Base-by-base conservation (phyloP, 768 basidiomycete genomes). In the Butyriboletus loyo region DNA sequence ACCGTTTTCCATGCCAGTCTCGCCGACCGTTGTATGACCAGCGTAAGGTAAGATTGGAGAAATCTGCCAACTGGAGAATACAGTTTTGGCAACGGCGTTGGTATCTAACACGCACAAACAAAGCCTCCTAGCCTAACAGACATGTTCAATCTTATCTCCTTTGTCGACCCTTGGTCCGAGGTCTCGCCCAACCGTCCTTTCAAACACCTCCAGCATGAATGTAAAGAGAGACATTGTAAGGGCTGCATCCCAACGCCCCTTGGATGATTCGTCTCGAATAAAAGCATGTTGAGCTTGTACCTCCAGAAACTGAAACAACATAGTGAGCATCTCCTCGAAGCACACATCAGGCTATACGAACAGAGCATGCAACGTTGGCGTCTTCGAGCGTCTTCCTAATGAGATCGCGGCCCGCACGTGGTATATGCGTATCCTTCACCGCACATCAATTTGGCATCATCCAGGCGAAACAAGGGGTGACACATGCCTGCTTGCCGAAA, bases 201-300 rank as follows among this genome's bases (percentile, higher is more conserved):
- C 92, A 58, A 98, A 98, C 10, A 95, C 83, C 66, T 98, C 95
- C 78, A 98, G 77, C 91, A 97, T 89, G 69, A 87, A 89, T 1
- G 73, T 72, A 66, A 94, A 94, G 30, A 93, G 66, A 21, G 85
- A 86, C 45, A 82, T 77, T 0, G 90, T 92, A 46, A 98, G 73
- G 0, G 94, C 94, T 8, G 93, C 92, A 63, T 98, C 96, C 93
- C 93, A 98, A 49, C 96, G 81, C 2, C 92, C 95, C 68, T 97
- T 98, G 28, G 88, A 91, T 7, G 81, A 79, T 62, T 94, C 92
- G 66, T 96, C 94, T 6, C 95, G 85, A 55, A 98, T 87, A 71
- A 98, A 98, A 4, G 96, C 96, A 59, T 98, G 95, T 63, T 98
- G 95, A 0, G 95, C 96, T 68, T 97, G 93, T 14, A 98, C 92